Base-by-base conservation (phyloP, 495 filamentous ascomycete genomes). In the Aspergillus panamensis region DNA sequence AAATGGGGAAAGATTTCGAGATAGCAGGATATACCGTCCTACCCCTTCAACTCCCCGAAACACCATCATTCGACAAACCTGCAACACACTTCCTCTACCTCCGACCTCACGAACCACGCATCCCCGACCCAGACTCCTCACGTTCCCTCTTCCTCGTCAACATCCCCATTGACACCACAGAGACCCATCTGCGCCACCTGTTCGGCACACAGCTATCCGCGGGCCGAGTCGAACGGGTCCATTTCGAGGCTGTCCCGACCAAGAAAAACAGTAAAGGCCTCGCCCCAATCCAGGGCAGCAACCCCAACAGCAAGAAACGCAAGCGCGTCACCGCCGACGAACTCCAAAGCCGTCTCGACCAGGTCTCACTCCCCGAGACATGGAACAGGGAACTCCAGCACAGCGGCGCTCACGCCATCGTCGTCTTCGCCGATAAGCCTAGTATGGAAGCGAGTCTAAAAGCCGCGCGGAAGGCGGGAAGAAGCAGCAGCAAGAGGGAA, bases 121-220 rank as follows among this genome's bases (percentile, higher is more conserved):
- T 92, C 21, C 85, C 90, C 14, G 87, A 87, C 10, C 76, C 83
- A 16, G 80, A 87, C 64, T 84, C 92, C 64, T 67, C 81, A 20
- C 85, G 91, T 57, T 88, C 87, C 47, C 80, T 98, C 21, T 98
- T 96, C 74, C 65, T 92, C 20, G 86, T 91, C 59, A 97, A 98
- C 67, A 67, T 93, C 6, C 95, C 94, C 33, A 76, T 91, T 62
- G 93, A 97, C 70, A 84, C 88, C 54, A 96, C 89, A 35, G 84
- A 88, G 48, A 64, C 73, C 0, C 90, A 94, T 64, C 73, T 97
- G 16, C 86, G 90, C 37, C 77, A 82, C 54, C 73, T 98, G 0
- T 91, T 96, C 62, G 73, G 82, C 0, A 75, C 76, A 0, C 79
- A 90, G 42, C 77, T 94, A 25, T 85, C 89, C 31, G 83, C 84